Conservation (phyloP, 148 eudicot species). For the Vaccinium corymbosum region DNA sequence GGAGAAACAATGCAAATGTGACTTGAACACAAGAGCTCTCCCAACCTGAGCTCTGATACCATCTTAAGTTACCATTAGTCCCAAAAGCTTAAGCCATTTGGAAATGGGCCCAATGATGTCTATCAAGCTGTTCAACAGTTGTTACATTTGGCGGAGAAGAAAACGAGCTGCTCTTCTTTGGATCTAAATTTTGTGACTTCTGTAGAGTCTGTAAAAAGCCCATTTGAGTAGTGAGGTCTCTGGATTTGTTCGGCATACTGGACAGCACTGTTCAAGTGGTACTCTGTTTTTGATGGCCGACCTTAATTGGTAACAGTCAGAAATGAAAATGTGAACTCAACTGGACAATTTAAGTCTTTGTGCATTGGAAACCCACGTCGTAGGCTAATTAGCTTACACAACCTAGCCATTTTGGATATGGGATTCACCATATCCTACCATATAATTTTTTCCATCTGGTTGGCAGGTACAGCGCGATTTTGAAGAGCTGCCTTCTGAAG, state of each 20-base stretch:
- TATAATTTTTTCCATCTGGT: conserved; percentile 12
- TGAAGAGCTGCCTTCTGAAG: conserved; percentile 95
- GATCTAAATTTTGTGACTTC: conserved; percentile 4
- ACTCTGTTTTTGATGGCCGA: not conserved
- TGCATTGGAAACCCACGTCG: not conserved
- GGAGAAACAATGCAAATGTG: too few species aligned
- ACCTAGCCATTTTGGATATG: not conserved
- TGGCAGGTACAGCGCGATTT: conserved; percentile 86
- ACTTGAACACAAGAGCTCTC: too few species aligned
- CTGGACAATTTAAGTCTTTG: not conserved
- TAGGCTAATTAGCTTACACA: not conserved
- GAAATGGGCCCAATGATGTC: too few species aligned
- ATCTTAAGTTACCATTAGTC: too few species aligned
- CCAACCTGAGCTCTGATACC: too few species aligned
- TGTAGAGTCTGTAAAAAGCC: not conserved
- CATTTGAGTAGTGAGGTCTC: not conserved
- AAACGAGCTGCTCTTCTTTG: not conserved
- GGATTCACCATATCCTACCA: conserved; percentile 27
- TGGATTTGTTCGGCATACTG: not conserved
- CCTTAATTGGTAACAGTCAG: not conserved
- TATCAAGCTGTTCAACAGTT: too few species aligned
- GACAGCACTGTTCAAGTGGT: not conserved
- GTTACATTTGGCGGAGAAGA: not conserved
- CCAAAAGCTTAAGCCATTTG: too few species aligned
- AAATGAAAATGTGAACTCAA: not conserved